Percentiles rank a stretch among this genome's conserved stretches.
Evolutionary conservation across 2,329 filamentous ascomycete genomes (phyloP).

Genomic region (Stenocarpella maydis): DNA sequence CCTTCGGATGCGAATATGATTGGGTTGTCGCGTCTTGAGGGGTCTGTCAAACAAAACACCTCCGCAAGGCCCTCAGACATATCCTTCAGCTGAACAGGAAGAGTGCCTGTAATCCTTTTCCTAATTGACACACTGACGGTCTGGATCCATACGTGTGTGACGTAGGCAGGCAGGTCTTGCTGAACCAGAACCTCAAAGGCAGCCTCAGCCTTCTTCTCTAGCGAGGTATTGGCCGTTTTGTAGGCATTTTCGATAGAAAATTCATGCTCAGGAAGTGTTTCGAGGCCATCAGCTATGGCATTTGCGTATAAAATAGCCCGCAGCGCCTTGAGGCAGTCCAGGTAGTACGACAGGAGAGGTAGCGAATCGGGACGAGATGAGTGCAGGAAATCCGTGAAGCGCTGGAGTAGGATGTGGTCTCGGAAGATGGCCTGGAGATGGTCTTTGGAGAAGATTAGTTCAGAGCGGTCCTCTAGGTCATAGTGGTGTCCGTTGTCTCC

Average conservation of each 20-base stretch:
- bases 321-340: slow-evolving; percentile 75
- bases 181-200: slow-evolving; percentile 71
- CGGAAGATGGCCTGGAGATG: slow-evolving; percentile 73
- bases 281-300: slow-evolving; percentile 68
- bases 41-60: slow-evolving; percentile 80
- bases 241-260: slow-evolving; percentile 61
- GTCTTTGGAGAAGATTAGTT: slow-evolving; percentile 70
- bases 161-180: slow-evolving; percentile 76
- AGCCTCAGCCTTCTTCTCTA: slow-evolving; percentile 69
- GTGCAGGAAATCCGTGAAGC: slow-evolving; percentile 74
- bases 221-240: slow-evolving; percentile 62
- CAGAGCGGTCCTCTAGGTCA: slow-evolving; percentile 70
- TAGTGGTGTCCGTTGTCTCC: slow-evolving; percentile 47
- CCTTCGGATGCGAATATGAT: slow-evolving; percentile 81
- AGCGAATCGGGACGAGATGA: slow-evolving; percentile 68
- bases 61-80: slow-evolving; percentile 78
- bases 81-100: slow-evolving; percentile 69
- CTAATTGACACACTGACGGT: slow-evolving; percentile 75
- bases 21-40: slow-evolving; percentile 75
- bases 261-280: slow-evolving; percentile 61
- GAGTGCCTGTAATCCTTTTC: slow-evolving; percentile 71
- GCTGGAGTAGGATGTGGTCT: slow-evolving; percentile 67
- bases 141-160: slow-evolving; percentile 73
- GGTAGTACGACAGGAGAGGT: slow-evolving; percentile 74
- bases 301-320: slow-evolving; percentile 77